Percentiles rank a stretch among this genome's conserved stretches.
These are phyloP conservation scores for Pelargonium nanum DNA, from an alignment of 345 rosid species.

Conservation along the genomic window DNA sequence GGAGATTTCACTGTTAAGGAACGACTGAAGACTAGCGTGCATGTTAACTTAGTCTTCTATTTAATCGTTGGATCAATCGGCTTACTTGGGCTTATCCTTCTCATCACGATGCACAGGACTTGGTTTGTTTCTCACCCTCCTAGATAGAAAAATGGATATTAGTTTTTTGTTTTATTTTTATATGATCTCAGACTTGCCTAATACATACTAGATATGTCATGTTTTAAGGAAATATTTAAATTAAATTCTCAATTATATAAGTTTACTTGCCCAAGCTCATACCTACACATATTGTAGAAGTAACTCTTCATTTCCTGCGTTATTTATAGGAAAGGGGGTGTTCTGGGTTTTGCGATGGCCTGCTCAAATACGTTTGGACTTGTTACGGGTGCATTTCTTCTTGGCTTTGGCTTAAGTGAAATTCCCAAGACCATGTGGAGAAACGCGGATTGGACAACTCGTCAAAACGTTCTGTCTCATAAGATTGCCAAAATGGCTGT, in stretches of 20 bases:
- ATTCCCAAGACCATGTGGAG: conserved; percentile 87
- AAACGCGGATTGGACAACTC: conserved; percentile 84
- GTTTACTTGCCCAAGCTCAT: background rate
- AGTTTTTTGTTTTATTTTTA: too few species aligned
- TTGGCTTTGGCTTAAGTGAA: conserved; percentile 97
- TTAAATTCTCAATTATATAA: conserved; percentile 4
- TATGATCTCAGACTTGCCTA: conserved; percentile 7
- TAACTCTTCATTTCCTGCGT: conserved; percentile 1
- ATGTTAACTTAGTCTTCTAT: conserved; percentile 84
- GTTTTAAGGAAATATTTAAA: conserved; percentile 4
- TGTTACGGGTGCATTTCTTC: conserved; percentile 97
- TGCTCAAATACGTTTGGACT: conserved; percentile 99
- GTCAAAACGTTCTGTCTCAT: conserved; percentile 95
- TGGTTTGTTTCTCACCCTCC: conserved; percentile 27
- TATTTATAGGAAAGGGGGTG: conserved; percentile 41
- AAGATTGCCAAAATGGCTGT: conserved; percentile 96
- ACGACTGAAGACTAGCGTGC: conserved; percentile 85
- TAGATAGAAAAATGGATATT: background rate
- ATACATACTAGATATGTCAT: background rate
- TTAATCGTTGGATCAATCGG: conserved; percentile 80
- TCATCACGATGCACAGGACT: conserved; percentile 52
- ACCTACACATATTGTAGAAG: background rate
- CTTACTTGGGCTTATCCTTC: conserved; percentile 83
- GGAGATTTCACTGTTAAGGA: conserved; percentile 89
- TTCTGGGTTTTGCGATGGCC: conserved; percentile 94